These are phyloP conservation scores for Penicillium roqueforti DNA, from an alignment of 495 filamentous ascomycete genomes.

Conservation along the genomic window DNA sequence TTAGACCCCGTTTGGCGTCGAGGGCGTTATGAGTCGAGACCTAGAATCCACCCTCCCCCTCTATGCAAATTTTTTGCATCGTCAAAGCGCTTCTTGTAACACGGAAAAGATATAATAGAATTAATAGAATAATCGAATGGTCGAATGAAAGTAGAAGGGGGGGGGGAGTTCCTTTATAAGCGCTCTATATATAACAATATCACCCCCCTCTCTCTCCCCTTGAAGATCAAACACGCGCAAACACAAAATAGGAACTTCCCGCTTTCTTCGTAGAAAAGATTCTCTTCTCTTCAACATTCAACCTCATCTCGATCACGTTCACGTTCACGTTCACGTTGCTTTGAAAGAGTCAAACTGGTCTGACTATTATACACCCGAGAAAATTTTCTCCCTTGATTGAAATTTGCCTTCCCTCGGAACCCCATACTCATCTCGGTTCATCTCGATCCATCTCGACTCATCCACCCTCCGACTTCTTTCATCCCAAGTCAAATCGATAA, in stretches of 20 bases:
- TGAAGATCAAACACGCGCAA: conserved; percentile 26
- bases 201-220: conserved; percentile 2
- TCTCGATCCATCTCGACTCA: conserved; percentile 7
- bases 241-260: conserved; percentile 28
- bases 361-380: not conserved
- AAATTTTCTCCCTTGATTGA: conserved; percentile 18
- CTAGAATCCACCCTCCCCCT: conserved; percentile 12
- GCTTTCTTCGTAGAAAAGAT: conserved; percentile 27
- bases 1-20: conserved; percentile 10
- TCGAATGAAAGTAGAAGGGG: too few species aligned
- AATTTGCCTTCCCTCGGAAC: conserved; percentile 3
- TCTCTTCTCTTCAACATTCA: conserved; percentile 16
- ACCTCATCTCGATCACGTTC: not conserved
- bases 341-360: not conserved
- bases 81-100: conserved; percentile 1
- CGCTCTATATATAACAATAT: conserved; percentile 23
- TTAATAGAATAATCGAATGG: not conserved
- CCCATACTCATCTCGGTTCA: not conserved
- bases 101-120: not conserved
- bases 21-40: conserved; percentile 7
- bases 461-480: conserved; percentile 7
- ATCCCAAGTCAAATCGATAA: conserved; percentile 6
- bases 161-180: not conserved
- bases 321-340: not conserved
- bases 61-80: conserved; percentile 7